Evolutionary conservation across 768 basidiomycete genomes (phyloP).

Genomic region (Thelephora aurantiotincta): DNA sequence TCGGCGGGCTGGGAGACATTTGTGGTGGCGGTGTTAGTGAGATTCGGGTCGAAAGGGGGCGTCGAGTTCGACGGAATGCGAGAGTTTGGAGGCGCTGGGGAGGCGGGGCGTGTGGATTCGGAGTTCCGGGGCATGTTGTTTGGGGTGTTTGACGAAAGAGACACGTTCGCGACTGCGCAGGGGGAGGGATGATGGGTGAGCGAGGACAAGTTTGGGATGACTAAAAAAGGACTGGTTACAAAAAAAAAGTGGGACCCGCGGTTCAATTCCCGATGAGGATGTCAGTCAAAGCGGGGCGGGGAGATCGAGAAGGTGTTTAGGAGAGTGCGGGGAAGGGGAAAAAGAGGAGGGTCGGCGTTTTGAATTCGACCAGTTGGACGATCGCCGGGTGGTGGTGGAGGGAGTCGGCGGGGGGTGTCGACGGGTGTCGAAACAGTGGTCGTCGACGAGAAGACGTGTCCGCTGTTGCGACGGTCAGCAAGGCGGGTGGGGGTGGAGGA

Average conservation of each 20-base stretch:
- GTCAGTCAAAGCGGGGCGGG: constrained; percentile 8
- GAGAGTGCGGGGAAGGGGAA: constrained; percentile 10
- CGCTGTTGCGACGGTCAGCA: constrained; percentile 2
- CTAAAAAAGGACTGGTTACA: constrained; percentile 5
- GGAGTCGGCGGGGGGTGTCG: too few species aligned
- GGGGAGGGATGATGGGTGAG: constrained; percentile 7
- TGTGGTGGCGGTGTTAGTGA: constrained; percentile 18
- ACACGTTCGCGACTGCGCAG: constrained; percentile 17
- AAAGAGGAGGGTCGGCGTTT: constrained; percentile 5
- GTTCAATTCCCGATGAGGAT: constrained; percentile 5
- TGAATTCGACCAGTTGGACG: constrained; percentile 7
- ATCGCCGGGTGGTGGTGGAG: too few species aligned
- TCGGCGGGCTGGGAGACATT: constrained; percentile 19
- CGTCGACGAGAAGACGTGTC: constrained; percentile 9
- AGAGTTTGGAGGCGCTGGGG: constrained; percentile 10
- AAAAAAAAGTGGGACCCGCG: background rate
- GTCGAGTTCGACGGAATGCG: background rate
- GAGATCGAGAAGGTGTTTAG: constrained; percentile 10
- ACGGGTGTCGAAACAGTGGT: background rate
- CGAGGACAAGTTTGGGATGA: too few species aligned
- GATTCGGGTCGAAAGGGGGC: constrained; percentile 19
- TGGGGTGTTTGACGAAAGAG: constrained; percentile 13
- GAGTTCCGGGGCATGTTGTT: constrained; percentile 4
- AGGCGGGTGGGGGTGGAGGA: constrained; percentile 4
- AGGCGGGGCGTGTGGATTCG: constrained; percentile 6